Evolutionary conservation across 306 rosid species (phyloP).

Genomic region (Cucumis cinereus): DNA sequence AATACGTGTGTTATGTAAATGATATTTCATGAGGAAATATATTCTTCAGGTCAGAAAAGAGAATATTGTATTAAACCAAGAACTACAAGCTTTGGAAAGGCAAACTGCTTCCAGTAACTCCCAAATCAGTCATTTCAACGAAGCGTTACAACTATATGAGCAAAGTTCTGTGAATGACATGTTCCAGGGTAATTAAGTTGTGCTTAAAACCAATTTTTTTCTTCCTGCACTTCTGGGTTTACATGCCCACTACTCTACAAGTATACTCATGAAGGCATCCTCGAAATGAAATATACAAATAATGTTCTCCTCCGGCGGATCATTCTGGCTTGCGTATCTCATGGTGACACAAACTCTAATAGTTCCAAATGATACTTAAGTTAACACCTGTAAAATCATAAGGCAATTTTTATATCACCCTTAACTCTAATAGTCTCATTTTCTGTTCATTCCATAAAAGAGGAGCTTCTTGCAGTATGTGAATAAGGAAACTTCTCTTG

Average conservation of each 20-base stretch:
- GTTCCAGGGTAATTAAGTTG: constrained; percentile 51
- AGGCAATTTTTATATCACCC: background rate
- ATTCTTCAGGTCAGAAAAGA: constrained; percentile 48
- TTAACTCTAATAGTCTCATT: background rate
- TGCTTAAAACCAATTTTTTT: background rate
- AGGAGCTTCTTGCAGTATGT: background rate
- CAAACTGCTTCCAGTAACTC: constrained; percentile 22
- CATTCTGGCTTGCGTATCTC: background rate
- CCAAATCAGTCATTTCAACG: constrained; percentile 36
- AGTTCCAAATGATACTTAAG: background rate
- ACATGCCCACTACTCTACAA: background rate
- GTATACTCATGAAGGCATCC: background rate
- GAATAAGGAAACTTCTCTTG: background rate
- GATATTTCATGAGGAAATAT: constrained; percentile 1
- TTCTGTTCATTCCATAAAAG: background rate
- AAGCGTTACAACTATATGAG: constrained; percentile 27
- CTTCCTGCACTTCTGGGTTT: background rate
- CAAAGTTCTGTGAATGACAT: constrained; percentile 22
- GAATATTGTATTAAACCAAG: constrained; percentile 46
- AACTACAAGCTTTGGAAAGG: constrained; percentile 47
- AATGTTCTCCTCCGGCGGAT: background rate
- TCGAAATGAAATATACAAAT: background rate
- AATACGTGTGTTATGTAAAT: background rate
- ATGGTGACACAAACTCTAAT: background rate
- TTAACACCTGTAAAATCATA: background rate